Percentiles rank a stretch among this genome's conserved stretches.
These are phyloP conservation scores for Aureobasidium vineae DNA, from an alignment of 2,329 filamentous ascomycete genomes.

Conservation along the genomic window DNA sequence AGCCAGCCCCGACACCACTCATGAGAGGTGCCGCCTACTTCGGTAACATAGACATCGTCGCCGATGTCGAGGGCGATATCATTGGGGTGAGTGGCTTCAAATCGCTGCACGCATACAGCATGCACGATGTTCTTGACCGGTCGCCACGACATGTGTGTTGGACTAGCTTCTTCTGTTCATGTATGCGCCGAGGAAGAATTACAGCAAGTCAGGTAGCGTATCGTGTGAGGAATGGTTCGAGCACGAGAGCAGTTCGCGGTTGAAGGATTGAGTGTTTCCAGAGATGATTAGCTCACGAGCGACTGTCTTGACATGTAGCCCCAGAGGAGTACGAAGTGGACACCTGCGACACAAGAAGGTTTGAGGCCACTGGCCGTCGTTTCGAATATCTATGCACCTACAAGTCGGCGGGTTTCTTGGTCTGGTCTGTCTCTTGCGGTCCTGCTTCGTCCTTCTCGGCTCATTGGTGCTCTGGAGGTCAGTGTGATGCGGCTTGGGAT, in stretches of 20 bases:
- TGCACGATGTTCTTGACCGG: conserved; percentile 96
- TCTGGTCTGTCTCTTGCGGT: not conserved
- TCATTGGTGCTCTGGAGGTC: not conserved
- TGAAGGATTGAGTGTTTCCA: not conserved
- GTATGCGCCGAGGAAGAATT: conserved; percentile 1
- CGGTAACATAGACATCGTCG: conserved; percentile 98
- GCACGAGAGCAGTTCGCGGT: conserved; percentile 1
- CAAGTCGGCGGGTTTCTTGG: conserved; percentile 3
- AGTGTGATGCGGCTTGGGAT: not conserved
- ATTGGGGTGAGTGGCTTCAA: conserved; percentile 78
- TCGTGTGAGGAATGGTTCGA: conserved; percentile 5
- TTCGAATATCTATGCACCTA: conserved; percentile 15
- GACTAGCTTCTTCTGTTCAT: conserved; percentile 11
- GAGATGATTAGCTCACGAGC: not conserved
- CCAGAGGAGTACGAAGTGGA: not conserved
- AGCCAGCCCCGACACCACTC: conserved; percentile 96
- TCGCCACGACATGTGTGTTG: conserved; percentile 81
- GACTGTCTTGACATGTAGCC: not conserved
- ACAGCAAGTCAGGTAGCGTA: not conserved
- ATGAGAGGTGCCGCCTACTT: conserved; percentile 80
- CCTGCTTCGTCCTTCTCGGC: not conserved
- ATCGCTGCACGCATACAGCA: conserved; percentile 93
- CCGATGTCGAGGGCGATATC: conserved; percentile 96
- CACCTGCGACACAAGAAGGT: conserved; percentile 6
- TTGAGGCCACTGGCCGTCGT: conserved; percentile 10